These are phyloP conservation scores for Fistulifera pelliculosa DNA, from an alignment of 108 stramenopile genomes.

Conservation along the genomic window DNA sequence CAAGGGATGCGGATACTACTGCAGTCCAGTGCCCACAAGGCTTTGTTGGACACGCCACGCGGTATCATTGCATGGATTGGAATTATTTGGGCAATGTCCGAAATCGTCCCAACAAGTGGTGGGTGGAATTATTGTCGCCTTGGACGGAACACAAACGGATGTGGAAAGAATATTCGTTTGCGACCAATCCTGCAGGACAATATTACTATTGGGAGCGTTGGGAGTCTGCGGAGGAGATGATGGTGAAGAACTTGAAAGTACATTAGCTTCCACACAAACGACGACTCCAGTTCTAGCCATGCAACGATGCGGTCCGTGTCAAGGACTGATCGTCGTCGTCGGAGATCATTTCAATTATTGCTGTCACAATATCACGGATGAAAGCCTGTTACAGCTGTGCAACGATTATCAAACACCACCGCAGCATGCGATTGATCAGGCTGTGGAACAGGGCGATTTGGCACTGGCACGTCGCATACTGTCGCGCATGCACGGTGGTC, in stretches of 20 bases:
- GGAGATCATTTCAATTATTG: conserved; percentile 82
- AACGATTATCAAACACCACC: conserved; percentile 24
- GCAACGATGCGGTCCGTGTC: conserved; percentile 2
- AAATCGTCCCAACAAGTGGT: conserved; percentile 86
- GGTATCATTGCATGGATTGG: conserved; percentile 90
- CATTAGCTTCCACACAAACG: no score
- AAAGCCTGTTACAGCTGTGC: conserved; percentile 10
- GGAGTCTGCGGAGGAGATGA: conserved; percentile 57
- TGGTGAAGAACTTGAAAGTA: no score
- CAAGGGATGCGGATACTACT: no score
- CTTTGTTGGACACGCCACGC: conserved; percentile 38
- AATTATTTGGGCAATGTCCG: conserved; percentile 67
- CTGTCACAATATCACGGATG: conserved; percentile 13
- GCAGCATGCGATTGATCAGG: conserved; percentile 41
- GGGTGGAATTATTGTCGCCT: conserved; percentile 21
- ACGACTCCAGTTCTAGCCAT: background rate
- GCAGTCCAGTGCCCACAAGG: conserved; percentile 3
- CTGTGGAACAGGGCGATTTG: conserved; percentile 50
- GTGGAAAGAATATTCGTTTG: conserved; percentile 82
- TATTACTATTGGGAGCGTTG: conserved; percentile 81
- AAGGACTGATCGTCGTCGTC: conserved; percentile 54
- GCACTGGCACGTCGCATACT: conserved; percentile 42
- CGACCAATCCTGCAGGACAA: conserved; percentile 65
- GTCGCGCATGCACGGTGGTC: conserved; percentile 52
- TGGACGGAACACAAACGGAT: background rate